A percentile compares a stretch with the other conserved stretches of the same genome.
These are phyloP conservation scores for Pleurotus citrinopileatus DNA, from an alignment of 768 basidiomycete genomes.

Conservation along the genomic window DNA sequence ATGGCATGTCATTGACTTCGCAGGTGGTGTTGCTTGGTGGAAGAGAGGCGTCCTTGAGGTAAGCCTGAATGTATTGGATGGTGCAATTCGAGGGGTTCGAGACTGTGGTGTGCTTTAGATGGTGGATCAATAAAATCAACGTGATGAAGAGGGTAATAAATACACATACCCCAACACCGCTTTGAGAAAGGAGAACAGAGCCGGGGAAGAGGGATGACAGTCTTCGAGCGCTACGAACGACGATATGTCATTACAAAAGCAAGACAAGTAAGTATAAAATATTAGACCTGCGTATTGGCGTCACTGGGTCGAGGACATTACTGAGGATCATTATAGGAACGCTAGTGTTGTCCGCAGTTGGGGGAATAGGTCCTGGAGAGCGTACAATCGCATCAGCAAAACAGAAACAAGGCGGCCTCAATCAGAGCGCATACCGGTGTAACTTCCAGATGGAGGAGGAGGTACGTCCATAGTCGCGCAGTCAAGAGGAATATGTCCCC, in stretches of 20 bases:
- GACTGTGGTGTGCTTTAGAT: constrained; percentile 16
- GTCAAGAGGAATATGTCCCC: background rate
- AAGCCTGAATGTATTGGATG: constrained; percentile 27
- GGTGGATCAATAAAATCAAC: background rate
- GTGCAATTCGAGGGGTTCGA: constrained; percentile 22
- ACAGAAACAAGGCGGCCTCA: background rate
- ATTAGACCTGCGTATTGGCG: constrained; percentile 11
- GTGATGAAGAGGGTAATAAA: background rate
- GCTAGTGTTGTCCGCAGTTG: constrained; percentile 35
- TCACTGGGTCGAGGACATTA: constrained; percentile 28
- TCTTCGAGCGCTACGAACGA: constrained; percentile 34
- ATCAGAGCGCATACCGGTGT: background rate
- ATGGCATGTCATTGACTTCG: background rate
- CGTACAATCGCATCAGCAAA: background rate
- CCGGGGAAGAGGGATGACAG: constrained; percentile 31
- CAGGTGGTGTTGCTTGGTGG: constrained; percentile 19
- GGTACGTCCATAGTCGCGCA: background rate
- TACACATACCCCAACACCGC: constrained; percentile 33
- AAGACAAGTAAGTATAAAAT: background rate
- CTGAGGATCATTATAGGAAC: constrained; percentile 36
- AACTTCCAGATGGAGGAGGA: background rate
- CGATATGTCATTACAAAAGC: background rate
- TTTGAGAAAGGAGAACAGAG: constrained; percentile 39
- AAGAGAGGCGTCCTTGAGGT: constrained; percentile 36
- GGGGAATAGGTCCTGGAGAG: constrained; percentile 7